phyloP scores from a whole-genome alignment of 257 asterid genomes.

The Solanum raphanifolium region DNA sequence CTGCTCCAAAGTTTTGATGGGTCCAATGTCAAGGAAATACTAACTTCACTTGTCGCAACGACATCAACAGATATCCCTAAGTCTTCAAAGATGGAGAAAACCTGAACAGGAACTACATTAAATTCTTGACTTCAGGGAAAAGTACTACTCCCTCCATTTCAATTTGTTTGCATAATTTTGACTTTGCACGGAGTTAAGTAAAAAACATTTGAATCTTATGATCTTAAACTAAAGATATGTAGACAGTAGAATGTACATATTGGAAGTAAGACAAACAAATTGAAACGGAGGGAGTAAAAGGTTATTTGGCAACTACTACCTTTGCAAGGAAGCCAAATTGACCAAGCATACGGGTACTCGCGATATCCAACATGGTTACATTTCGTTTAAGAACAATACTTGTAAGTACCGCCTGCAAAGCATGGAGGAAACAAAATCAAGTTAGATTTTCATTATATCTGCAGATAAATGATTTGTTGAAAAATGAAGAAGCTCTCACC shows the following conservation, averaged over 20 bases:
- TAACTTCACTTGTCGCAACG: conserved; percentile 93
- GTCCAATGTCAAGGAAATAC: conserved; percentile 84
- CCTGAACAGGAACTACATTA: conserved; percentile 31
- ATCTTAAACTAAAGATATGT: background rate
- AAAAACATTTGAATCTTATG: background rate
- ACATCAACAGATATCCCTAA: conserved; percentile 94
- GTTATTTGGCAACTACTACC: conserved; percentile 24
- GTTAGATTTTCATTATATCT: background rate
- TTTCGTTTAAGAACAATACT: conserved; percentile 86
- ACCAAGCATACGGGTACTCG: conserved; percentile 91
- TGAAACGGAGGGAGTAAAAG: background rate
- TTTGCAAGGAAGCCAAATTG: conserved; percentile 88
- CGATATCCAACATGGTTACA: conserved; percentile 89
- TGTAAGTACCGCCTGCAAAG: conserved; percentile 75
- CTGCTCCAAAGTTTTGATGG: conserved; percentile 96
- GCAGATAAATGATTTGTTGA: background rate
- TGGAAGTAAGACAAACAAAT: background rate
- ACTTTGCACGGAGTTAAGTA: background rate
- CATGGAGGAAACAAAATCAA: background rate
- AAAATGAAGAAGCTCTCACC: conserved; percentile 20
- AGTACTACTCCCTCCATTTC: background rate
- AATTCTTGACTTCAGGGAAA: background rate
- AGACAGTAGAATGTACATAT: background rate
- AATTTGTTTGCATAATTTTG: background rate
- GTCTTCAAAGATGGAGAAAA: conserved; percentile 76